Conservation (phyloP, 495 filamentous ascomycete species). For the Lentithecium fluviatile region DNA sequence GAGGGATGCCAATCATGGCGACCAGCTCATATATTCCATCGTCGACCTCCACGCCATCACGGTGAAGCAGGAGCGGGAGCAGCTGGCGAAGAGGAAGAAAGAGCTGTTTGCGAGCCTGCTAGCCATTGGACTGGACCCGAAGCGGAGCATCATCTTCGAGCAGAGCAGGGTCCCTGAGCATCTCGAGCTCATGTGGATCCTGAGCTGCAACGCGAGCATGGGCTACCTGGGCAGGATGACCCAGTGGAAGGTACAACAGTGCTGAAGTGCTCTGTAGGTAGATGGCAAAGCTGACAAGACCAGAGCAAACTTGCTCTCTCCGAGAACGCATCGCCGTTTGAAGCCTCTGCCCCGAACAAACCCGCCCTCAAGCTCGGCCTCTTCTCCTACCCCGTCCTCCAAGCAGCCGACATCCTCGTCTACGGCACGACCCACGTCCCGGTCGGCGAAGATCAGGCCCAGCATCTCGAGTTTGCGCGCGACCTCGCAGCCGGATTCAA, state of each 20-base stretch:
- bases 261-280: background rate
- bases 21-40: slow-evolving; percentile 73
- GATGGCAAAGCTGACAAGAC: slow-evolving; percentile 4
- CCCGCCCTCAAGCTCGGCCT: slow-evolving; percentile 77
- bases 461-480: slow-evolving; percentile 90
- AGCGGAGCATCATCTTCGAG: slow-evolving; percentile 75
- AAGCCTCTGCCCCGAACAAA: slow-evolving; percentile 48
- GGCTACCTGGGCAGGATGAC: slow-evolving; percentile 94
- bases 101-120: slow-evolving; percentile 77
- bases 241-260: slow-evolving; percentile 78
- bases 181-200: slow-evolving; percentile 91
- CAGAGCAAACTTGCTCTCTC: slow-evolving; percentile 69
- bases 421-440: slow-evolving; percentile 85
- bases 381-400: slow-evolving; percentile 93
- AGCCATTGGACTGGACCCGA: slow-evolving; percentile 78
- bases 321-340: slow-evolving; percentile 54
- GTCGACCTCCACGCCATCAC: slow-evolving; percentile 95
- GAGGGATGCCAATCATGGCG: slow-evolving; percentile 53
- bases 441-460: slow-evolving; percentile 87
- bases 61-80: slow-evolving; percentile 58
- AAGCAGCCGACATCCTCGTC: slow-evolving; percentile 85
- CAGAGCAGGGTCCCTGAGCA: slow-evolving; percentile 77
- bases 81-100: slow-evolving; percentile 61
- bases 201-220: slow-evolving; percentile 83
- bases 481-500: slow-evolving; percentile 85